Evolutionary conservation across 768 basidiomycete species (phyloP), one percentile per base, ranked within the genome.

Genomic region (Tricholoma hemisulphureum): DNA sequence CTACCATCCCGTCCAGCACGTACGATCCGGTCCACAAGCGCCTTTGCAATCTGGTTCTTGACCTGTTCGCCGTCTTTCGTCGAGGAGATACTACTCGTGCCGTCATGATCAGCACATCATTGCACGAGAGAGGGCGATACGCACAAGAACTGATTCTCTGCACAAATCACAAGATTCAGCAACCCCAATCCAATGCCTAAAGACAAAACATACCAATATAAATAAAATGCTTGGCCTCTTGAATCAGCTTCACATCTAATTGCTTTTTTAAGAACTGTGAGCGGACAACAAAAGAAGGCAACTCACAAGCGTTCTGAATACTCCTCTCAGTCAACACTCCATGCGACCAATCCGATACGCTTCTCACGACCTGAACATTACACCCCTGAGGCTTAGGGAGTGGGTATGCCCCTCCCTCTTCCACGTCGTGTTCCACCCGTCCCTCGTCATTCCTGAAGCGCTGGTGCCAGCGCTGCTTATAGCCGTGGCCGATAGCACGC

Each of bases 281-380:
- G n/a, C n/a, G n/a, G 39, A 48, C 21, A 29, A 18, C 21, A 28
- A 10, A 29, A 35, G 28, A 46, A 4, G n/a, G n/a, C 31, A 49
- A 83, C 89, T 69, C 66, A 92, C 91, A 94, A 48, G 96, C 95
- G 63, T 93, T 89, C 73, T 97, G 95, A 58, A 98, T 93, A 71
- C 91, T 94, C 58, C 85, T 83, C 71, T 98, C 96, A 3, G 84
- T 88, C 61, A 95, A 77, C 32, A 95, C 90, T 2, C 95, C 96
- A 64, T 94, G 92, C 65, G 88, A 91, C 96, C 96, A 99, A 72
- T 98, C 96, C 1, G 81, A 86, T 20, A 95, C 90, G 59, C 89
- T 92, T 54, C 96, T 83, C 41, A 93, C 81, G 14, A 83, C 93
- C 76, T 98, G 93, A 16, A 93, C 88, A 31, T 77, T 77, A 66